Conservation (phyloP, 1,139 yeast genomes). For the Kurtzmaniella quercitrusa region DNA sequence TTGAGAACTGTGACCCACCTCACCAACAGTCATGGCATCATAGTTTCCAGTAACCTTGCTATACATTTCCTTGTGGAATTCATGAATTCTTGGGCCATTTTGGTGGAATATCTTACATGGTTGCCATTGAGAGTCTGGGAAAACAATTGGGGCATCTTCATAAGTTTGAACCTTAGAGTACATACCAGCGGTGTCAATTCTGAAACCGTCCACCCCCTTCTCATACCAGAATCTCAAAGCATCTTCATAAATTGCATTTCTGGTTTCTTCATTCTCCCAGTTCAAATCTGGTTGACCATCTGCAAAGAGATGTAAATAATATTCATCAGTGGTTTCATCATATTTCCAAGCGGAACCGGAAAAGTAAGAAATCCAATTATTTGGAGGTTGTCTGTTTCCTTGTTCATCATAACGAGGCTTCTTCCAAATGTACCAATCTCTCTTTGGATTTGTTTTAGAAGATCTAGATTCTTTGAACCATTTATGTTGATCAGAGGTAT, state of each 20-base stretch:
- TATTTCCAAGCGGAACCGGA: conserved; percentile 55
- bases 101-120: conserved; percentile 26
- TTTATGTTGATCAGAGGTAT: conserved; percentile 50
- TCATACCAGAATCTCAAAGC: conserved; percentile 54
- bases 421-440: conserved; percentile 63
- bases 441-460: conserved; percentile 47
- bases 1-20: conserved; percentile 40
- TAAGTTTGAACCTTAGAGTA: conserved; percentile 46
- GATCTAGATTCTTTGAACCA: conserved; percentile 58
- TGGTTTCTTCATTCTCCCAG: conserved; percentile 52
- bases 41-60: conserved; percentile 41
- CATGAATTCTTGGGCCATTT: conserved; percentile 54
- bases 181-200: conserved; percentile 53
- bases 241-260: conserved; percentile 47
- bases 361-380: conserved; percentile 52
- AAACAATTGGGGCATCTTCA: conserved; percentile 46
- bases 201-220: conserved; percentile 55
- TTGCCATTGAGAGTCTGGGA: conserved; percentile 39
- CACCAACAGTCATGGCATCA: conserved; percentile 57
- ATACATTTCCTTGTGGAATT: conserved; percentile 52
- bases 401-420: conserved; percentile 41
- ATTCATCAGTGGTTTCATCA: conserved; percentile 49
- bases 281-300: conserved; percentile 53
- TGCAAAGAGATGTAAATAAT: conserved; percentile 51
- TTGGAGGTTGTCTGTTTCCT: conserved; percentile 51